Evolutionary conservation across 2,329 filamentous ascomycete genomes (phyloP).

Genomic region (Ophiocordyceps camponoti-saundersi): DNA sequence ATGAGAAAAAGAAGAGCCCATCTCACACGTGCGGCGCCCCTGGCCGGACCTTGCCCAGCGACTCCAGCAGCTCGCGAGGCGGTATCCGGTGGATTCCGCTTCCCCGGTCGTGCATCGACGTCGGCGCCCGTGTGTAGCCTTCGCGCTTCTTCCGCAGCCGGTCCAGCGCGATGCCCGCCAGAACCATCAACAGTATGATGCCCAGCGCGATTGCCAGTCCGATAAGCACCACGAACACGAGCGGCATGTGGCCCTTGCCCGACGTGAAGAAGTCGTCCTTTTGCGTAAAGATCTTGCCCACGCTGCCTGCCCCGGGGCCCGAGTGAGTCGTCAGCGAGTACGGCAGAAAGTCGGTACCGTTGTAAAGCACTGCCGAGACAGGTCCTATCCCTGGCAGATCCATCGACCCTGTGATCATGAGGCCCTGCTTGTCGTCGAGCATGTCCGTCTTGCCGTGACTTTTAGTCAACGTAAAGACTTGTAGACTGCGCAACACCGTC

Average conservation of each 20-base stretch:
- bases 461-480: conserved; percentile 57
- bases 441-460: conserved; percentile 48
- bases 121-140: conserved; percentile 65
- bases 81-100: conserved; percentile 43
- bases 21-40: conserved; percentile 31
- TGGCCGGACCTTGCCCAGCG: conserved; percentile 28
- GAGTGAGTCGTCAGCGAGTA: conserved; percentile 62
- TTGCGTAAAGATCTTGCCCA: conserved; percentile 72
- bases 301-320: conserved; percentile 49
- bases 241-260: conserved; percentile 40
- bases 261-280: conserved; percentile 58
- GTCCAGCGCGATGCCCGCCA: conserved; percentile 58
- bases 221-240: conserved; percentile 68
- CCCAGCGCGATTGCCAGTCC: conserved; percentile 62
- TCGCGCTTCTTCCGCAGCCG: conserved; percentile 60
- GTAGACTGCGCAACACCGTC: conserved; percentile 61
- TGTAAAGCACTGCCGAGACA: conserved; percentile 74
- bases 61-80: conserved; percentile 41
- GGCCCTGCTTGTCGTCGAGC: conserved; percentile 48
- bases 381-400: conserved; percentile 59
- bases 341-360: conserved; percentile 62
- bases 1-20: conserved; percentile 7
- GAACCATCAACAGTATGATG: conserved; percentile 61
- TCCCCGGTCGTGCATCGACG: conserved; percentile 42
- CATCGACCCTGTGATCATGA: conserved; percentile 76